phyloP scores from a whole-genome alignment of 1,284 basidiomycete genomes.

The Papiliotrema terrestris region DNA sequence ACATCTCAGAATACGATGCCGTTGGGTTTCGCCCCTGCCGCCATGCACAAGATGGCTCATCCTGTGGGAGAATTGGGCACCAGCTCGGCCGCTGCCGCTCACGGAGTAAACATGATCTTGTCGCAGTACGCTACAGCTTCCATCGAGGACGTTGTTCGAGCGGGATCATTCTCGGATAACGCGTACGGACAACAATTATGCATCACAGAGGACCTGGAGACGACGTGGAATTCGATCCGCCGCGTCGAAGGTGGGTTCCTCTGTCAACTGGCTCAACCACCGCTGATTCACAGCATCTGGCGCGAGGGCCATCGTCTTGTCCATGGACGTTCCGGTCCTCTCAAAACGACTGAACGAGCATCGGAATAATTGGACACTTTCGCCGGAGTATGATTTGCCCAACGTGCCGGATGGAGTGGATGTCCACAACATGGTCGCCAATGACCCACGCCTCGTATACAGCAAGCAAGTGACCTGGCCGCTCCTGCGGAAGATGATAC shows the following conservation, averaged over 20 bases:
- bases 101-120: conserved; percentile 25
- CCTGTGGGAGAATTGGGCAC: conserved; percentile 28
- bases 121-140: conserved; percentile 26
- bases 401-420: conserved; percentile 15
- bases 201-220: conserved; percentile 20
- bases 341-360: conserved; percentile 23
- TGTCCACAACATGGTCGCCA: conserved; percentile 2
- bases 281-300: conserved; percentile 10
- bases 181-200: conserved; percentile 28
- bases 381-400: conserved; percentile 10
- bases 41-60: conserved; percentile 35
- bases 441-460: conserved; percentile 14
- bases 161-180: conserved; percentile 13
- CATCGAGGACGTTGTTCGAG: conserved; percentile 25
- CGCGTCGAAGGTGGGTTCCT: conserved; percentile 21
- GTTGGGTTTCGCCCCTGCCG: conserved; percentile 34
- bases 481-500: neutral
- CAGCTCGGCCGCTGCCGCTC: conserved; percentile 24
- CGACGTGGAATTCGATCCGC: conserved; percentile 21
- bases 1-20: conserved; percentile 14
- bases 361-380: conserved; percentile 16
- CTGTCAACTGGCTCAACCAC: neutral
- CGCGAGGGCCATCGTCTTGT: conserved; percentile 25
- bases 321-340: conserved; percentile 27
- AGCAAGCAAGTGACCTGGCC: neutral